Conservation (phyloP, 495 filamentous ascomycete species). For the Aspergillus sparsus region DNA sequence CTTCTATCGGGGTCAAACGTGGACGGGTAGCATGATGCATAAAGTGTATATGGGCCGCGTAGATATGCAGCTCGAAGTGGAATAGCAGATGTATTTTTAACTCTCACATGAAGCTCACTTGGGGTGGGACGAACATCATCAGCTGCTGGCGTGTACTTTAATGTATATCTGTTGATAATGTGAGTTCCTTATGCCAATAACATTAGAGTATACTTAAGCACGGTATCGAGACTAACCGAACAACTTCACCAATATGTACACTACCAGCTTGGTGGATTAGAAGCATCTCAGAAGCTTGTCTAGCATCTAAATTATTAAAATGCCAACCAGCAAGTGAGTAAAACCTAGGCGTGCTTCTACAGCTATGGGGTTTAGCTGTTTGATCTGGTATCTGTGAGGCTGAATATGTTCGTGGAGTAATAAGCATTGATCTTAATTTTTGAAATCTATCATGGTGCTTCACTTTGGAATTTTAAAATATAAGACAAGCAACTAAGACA, state of each 20-base stretch:
- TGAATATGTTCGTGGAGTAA: conserved; percentile 51
- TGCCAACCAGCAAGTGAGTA: conserved; percentile 47
- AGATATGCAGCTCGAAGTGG: conserved; percentile 92
- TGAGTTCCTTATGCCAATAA: neutral
- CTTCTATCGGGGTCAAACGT: conserved; percentile 77
- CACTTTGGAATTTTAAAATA: no score
- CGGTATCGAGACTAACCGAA: conserved; percentile 51
- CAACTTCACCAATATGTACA: conserved; percentile 89
- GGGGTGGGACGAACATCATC: conserved; percentile 88
- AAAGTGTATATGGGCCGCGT: conserved; percentile 91
- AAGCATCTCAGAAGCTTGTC: conserved; percentile 62
- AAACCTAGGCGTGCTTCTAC: conserved; percentile 31
- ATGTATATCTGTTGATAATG: conserved; percentile 66
- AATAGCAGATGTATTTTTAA: conserved; percentile 90
- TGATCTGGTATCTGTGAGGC: conserved; percentile 47
- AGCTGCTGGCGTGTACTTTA: conserved; percentile 86
- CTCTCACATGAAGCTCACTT: conserved; percentile 71
- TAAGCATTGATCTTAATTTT: conserved; percentile 43
- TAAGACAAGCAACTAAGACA: no score
- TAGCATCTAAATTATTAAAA: conserved; percentile 23
- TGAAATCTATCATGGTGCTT: no score
- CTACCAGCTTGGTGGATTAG: conserved; percentile 84
- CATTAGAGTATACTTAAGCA: neutral
- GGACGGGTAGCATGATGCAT: conserved; percentile 78
- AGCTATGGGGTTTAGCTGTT: conserved; percentile 21